Base-by-base conservation (phyloP, 2,329 filamentous ascomycete genomes). In the Plenodomus lindquistii region DNA sequence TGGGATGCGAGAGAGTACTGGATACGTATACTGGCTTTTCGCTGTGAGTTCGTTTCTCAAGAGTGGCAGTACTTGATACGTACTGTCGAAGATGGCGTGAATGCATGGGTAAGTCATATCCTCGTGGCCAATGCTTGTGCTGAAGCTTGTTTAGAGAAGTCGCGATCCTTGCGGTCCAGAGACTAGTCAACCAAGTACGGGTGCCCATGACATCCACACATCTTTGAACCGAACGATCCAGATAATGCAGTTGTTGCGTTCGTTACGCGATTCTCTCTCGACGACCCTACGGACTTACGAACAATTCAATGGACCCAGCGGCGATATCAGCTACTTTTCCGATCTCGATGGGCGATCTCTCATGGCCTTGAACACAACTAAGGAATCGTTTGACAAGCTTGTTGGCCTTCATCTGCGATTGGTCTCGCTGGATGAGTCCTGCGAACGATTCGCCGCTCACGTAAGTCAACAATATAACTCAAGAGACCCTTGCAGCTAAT, bases 1-100 rank as follows among this genome's bases (percentile, higher is more conserved):
- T 52, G 52, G 52, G 55, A 55, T 38, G 36, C 52, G 11, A 42
- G 55, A 18, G 20, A 13, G 6, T 58, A 55, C 24, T 58, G 41
- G 36, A 38, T 58, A 13, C 37, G 36, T 2, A 41, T 47, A 1
- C 37, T 45, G 18, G 42, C 42, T 2, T 21, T 48, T 24, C 38
- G 51, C 10, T 34, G 17, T 9, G 24, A 34, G 11, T 7, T 44
- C 6, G 29, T 57, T 2, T 18, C 51, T 1, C 18, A 40, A 27
- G 50, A 54, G 37, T 51, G 43, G 40, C 2, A 17, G 8, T 46
- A 44, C n/a, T 22, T 54, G 3, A 38, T 54, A n/a, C 16, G 24
- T 10, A 51, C 40, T 2, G n/a, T 57, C 5, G 43, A 57, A 29
- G 42, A 29, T 11, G 37, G 48, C 3, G 19, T 51, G 3, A 15